These are phyloP conservation scores for Xylaria curta DNA, from an alignment of 495 filamentous ascomycete species.

Conservation along the genomic window DNA sequence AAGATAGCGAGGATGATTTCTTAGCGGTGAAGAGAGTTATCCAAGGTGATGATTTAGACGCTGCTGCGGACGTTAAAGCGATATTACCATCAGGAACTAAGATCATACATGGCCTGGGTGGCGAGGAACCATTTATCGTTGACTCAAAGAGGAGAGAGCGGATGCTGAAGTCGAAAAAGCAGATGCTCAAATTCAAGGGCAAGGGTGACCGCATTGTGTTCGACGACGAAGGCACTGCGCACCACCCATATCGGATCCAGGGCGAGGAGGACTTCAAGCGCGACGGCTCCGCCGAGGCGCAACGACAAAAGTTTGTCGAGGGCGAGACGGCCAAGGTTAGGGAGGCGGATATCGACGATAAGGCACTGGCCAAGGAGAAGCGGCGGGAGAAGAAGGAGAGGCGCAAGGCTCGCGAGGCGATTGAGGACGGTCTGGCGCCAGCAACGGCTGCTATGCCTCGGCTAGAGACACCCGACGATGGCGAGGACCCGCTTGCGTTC, in stretches of 20 bases:
- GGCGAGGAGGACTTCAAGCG: conserved; percentile 78
- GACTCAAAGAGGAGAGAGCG: conserved; percentile 95
- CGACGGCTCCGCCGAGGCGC: conserved; percentile 73
- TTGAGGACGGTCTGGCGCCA: conserved; percentile 56
- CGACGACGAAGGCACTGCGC: conserved; percentile 88
- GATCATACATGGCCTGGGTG: conserved; percentile 57
- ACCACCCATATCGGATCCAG: conserved; percentile 86
- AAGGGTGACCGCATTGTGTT: conserved; percentile 84
- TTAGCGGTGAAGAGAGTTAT: conserved; percentile 86
- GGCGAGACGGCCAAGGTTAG: conserved; percentile 73
- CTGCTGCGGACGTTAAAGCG: conserved; percentile 41
- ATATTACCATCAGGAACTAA: conserved; percentile 49
- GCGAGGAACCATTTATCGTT: conserved; percentile 72
- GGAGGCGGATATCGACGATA: conserved; percentile 81
- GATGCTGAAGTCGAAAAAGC: conserved; percentile 91
- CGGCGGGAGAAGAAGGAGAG: conserved; percentile 86
- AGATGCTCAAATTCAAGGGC: conserved; percentile 84
- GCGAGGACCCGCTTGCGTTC: conserved; percentile 57
- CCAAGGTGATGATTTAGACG: conserved; percentile 55
- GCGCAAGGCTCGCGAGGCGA: conserved; percentile 76
- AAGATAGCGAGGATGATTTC: conserved; percentile 74
- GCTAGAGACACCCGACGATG: conserved; percentile 40
- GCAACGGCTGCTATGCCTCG: conserved; percentile 40
- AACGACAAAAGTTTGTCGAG: conserved; percentile 77
- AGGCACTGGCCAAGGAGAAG: conserved; percentile 78